phyloP scores from a whole-genome alignment of 2,329 filamentous ascomycete genomes.

The Alternaria gaisen region DNA sequence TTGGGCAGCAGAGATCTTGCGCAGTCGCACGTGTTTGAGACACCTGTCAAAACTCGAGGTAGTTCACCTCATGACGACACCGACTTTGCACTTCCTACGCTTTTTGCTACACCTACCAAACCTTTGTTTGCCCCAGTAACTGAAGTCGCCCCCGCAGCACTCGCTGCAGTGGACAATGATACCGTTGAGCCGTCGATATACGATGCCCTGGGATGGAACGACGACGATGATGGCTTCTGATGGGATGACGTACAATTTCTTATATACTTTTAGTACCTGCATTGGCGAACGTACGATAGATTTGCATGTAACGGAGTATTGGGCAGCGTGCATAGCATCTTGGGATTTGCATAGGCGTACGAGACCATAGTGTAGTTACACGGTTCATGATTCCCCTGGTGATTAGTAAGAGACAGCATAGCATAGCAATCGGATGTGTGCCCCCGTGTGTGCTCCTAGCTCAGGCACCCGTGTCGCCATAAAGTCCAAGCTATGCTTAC shows the following conservation, averaged over 20 bases:
- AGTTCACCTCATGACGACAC: conserved; percentile 20
- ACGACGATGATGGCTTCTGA: conserved; percentile 47
- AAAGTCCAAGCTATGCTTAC: conserved; percentile 1
- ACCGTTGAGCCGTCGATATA: conserved; percentile 49
- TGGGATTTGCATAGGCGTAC: conserved; percentile 6
- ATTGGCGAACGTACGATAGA: conserved; percentile 42
- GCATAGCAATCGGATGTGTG: conserved; percentile 1
- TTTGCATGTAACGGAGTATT: conserved; percentile 30
- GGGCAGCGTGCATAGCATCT: conserved; percentile 21
- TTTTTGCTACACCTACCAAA: conserved; percentile 35
- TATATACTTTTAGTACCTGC: conserved; percentile 28
- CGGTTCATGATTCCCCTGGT: conserved; percentile 5
- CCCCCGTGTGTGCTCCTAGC: background rate
- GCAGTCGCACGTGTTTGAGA: conserved; percentile 30
- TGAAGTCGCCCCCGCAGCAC: conserved; percentile 11
- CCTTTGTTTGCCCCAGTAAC: conserved; percentile 3
- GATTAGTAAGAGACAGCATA: conserved; percentile 2
- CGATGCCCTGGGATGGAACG: conserved; percentile 58
- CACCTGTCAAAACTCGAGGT: conserved; percentile 32
- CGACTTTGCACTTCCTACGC: conserved; percentile 14
- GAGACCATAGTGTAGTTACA: conserved; percentile 3
- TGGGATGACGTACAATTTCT: conserved; percentile 18
- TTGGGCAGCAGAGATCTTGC: conserved; percentile 1
- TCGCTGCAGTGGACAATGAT: conserved; percentile 20
- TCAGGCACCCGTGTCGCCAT: background rate